Evolutionary conservation across 2,329 filamentous ascomycete species (phyloP), one percentile per base, ranked within the genome.

Genomic region (Xylariales sp.): DNA sequence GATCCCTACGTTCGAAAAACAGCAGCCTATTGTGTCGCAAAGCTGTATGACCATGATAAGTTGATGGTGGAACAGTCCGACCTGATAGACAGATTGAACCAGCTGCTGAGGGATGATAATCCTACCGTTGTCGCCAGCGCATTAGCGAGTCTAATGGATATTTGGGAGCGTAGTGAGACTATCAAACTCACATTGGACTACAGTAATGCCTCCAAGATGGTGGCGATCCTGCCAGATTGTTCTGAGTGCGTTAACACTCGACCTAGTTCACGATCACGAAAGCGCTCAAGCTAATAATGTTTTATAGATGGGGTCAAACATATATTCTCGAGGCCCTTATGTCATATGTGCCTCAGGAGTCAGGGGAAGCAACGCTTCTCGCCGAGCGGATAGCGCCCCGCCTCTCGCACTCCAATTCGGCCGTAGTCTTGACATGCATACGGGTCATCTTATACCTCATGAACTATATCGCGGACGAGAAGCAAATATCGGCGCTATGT

Each of bases 161-260:
- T 99, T 57, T 99, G 96, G 96, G 96, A 98, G 79, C 88, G 95
- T 66, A 98, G 94, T 78, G 95, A 98, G 80, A 93, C 92, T 66
- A 99, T 99, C 80, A 97, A 97, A 79, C 89, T 99, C 70, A 98
- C 96, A 3, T 97, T 99, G 75, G 96, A 99, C 81, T 98, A 99
- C 78, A 89, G 90, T 70, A 99, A 97, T 81, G 96, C 96, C 32
- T 98, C 95, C 59, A 99, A 99, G 82, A 96, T 99, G 85, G 94
- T 98, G 43, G 94, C 96, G 50, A 98, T 99, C 69, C 81, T 99
- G 30, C 91, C 96, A 1, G 96, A 99, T 79, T 98, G 96, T 82
- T 98, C 96, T 18, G 96, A 99, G 93, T 97, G 87, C 77, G 92
- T 84, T 50, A 3, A 28, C 14, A 28, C 36, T 52, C n/a, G 3